These are phyloP conservation scores for Benincasa hispida DNA, from an alignment of 306 rosid species.

Conservation along the genomic window DNA sequence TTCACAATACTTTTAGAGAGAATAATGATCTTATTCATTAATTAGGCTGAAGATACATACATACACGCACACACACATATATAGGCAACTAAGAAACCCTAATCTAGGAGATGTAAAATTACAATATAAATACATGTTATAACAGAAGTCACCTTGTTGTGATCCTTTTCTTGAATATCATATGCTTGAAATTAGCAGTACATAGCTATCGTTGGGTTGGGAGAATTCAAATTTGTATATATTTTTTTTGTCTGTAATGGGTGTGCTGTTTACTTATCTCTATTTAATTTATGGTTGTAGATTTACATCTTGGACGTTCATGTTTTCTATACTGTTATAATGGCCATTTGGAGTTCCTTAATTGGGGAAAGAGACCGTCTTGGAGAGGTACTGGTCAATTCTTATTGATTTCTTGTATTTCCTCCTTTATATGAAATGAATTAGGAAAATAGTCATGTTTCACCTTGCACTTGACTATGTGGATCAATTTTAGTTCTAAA, in stretches of 20 bases:
- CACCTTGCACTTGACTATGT: neutral
- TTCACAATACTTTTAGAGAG: too few relatives aligned
- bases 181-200: neutral
- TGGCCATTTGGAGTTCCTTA: constrained; percentile 77
- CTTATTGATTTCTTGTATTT: neutral
- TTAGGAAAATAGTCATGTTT: neutral
- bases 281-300: constrained; percentile 16
- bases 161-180: neutral
- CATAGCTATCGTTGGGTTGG: neutral
- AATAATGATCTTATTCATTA: too few relatives aligned
- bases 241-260: neutral
- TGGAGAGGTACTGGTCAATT: constrained; percentile 54
- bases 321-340: constrained; percentile 62
- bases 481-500: neutral
- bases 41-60: too few relatives aligned
- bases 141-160: neutral
- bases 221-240: neutral
- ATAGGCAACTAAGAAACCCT: too few relatives aligned
- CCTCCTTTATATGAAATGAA: neutral
- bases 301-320: constrained; percentile 72
- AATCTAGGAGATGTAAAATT: too few relatives aligned
- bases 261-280: neutral
- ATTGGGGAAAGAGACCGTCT: constrained; percentile 88
- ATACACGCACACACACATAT: too few relatives aligned
- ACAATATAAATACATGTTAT: too few relatives aligned